phyloP scores from a whole-genome alignment of 768 basidiomycete species.

The Auricularia heimuer region DNA sequence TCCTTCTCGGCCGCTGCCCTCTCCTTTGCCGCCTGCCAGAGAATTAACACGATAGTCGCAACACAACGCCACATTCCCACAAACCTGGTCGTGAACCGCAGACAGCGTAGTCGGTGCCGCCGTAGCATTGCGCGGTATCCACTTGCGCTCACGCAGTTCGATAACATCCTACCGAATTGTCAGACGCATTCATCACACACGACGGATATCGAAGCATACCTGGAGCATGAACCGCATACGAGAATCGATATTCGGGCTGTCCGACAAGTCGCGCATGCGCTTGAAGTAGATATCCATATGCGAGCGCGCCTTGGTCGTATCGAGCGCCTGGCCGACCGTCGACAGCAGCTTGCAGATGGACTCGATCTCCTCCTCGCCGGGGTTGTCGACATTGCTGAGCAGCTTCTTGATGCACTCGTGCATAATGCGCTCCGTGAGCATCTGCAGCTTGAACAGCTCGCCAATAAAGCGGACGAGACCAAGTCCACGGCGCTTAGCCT shows the following conservation, averaged over 20 bases:
- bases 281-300: conserved; percentile 92
- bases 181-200: conserved; percentile 3
- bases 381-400: conserved; percentile 84
- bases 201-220: conserved; percentile 36
- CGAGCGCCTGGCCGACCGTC: conserved; percentile 78
- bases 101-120: conserved; percentile 83
- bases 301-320: conserved; percentile 68
- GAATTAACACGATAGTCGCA: not conserved
- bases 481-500: conserved; percentile 94
- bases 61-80: conserved; percentile 16
- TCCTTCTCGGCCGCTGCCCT: conserved; percentile 52
- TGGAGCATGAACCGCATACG: conserved; percentile 95
- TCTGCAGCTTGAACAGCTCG: conserved; percentile 97
- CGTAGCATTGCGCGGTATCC: conserved; percentile 61
- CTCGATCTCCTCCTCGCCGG: conserved; percentile 97
- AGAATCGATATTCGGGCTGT: conserved; percentile 64
- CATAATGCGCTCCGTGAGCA: conserved; percentile 97
- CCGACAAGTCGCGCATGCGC: conserved; percentile 75
- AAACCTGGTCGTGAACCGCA: conserved; percentile 75
- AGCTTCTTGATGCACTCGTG: conserved; percentile 97
- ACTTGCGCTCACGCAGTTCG: conserved; percentile 76
- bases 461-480: conserved; percentile 98
- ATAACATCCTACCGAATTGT: conserved; percentile 61
- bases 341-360: conserved; percentile 85
- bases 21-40: conserved; percentile 66